Evolutionary conservation across 768 basidiomycete species (phyloP).

Genomic region (Infundibulicybe gibba): DNA sequence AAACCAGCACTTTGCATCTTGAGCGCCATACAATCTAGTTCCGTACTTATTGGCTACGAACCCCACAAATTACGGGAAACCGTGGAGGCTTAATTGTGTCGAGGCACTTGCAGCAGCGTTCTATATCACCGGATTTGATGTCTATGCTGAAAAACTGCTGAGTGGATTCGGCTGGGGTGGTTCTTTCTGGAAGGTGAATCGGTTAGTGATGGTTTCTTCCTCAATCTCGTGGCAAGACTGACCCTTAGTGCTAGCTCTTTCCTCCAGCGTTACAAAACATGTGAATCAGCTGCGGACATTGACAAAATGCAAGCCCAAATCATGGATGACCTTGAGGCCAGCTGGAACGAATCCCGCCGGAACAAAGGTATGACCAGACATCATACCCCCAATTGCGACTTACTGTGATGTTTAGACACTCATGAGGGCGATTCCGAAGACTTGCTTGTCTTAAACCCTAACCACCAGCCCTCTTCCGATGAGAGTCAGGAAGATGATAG

Average conservation of each 20-base stretch:
- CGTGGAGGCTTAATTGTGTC: conserved; percentile 93
- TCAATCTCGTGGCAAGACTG: background rate
- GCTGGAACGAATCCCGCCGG: conserved; percentile 54
- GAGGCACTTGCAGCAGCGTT: conserved; percentile 95
- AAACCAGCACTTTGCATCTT: background rate
- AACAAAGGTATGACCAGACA: conserved; percentile 35
- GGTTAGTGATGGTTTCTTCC: conserved; percentile 35
- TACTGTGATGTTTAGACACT: conserved; percentile 12
- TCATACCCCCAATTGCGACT: background rate
- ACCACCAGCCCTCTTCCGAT: conserved; percentile 35
- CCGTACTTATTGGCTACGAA: conserved; percentile 95
- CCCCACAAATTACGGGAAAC: conserved; percentile 97
- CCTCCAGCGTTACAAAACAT: conserved; percentile 75
- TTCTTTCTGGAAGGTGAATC: conserved; percentile 84
- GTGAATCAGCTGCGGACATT: conserved; percentile 59
- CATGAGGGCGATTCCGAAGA: conserved; percentile 45
- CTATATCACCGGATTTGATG: conserved; percentile 85
- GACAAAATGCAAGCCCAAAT: conserved; percentile 59
- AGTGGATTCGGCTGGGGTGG: conserved; percentile 89
- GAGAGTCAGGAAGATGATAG: conserved; percentile 14
- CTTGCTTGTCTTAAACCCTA: conserved; percentile 67
- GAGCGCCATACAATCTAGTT: conserved; percentile 43
- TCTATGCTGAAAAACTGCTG: conserved; percentile 76
- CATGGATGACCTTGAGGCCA: conserved; percentile 63
- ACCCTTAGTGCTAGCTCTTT: conserved; percentile 37